Evolutionary conservation across 345 rosid genomes (phyloP).

Genomic region (Carallia brachiata): DNA sequence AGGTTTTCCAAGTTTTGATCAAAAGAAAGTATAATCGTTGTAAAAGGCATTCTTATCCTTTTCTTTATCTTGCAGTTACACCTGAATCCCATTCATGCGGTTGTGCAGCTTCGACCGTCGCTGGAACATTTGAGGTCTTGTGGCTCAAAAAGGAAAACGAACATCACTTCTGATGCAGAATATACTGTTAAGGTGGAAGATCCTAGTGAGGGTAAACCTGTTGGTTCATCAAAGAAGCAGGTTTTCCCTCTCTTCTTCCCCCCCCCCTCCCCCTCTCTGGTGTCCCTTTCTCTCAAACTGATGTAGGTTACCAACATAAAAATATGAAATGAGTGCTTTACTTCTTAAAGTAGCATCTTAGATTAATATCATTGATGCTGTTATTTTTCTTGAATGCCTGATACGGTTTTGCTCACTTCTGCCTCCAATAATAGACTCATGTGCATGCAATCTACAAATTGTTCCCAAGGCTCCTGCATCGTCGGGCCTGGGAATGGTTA

Average conservation of each 20-base stretch:
- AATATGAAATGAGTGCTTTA: neutral
- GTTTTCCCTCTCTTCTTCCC: conserved; percentile 27
- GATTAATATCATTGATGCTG: neutral
- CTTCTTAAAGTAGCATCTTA: neutral
- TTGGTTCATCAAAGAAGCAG: conserved; percentile 59
- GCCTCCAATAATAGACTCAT: neutral
- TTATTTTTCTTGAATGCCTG: neutral
- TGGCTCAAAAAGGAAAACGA: conserved; percentile 43
- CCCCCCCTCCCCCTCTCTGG: neutral
- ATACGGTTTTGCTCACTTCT: neutral
- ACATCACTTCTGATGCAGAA: conserved; percentile 30
- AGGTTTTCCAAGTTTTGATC: neutral
- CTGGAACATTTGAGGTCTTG: conserved; percentile 37
- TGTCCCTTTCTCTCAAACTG: neutral
- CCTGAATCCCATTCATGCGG: conserved; percentile 81
- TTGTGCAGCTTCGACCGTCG: conserved; percentile 85
- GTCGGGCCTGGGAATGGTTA: too few species aligned
- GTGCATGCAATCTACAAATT: too few species aligned
- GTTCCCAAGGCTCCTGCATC: too few species aligned
- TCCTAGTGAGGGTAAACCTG: conserved; percentile 36
- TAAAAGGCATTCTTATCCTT: conserved; percentile 10
- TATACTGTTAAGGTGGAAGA: conserved; percentile 36
- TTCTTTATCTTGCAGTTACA: conserved; percentile 60
- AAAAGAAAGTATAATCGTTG: neutral
- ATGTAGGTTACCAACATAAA: too few species aligned